Conservation (phyloP, 192 early-diverging fungal genomes). For the Coemansia sp. region DNA sequence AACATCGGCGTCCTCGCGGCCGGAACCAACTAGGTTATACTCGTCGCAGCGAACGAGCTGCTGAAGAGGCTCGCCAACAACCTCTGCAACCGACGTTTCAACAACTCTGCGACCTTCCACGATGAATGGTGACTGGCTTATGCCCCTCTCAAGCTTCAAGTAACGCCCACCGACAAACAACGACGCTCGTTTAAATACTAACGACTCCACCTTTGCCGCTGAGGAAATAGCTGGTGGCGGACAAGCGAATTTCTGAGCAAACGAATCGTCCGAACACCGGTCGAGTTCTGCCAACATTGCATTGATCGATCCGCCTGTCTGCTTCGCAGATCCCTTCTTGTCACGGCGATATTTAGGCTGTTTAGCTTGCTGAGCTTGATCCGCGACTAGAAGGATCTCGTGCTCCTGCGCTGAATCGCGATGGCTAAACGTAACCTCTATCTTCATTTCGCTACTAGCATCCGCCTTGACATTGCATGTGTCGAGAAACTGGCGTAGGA, state of each 20-base stretch:
- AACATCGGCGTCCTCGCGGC: conserved; percentile 93
- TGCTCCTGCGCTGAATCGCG: conserved; percentile 22
- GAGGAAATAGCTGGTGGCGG: conserved; percentile 33
- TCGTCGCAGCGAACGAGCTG: conserved; percentile 59
- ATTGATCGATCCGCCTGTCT: conserved; percentile 13
- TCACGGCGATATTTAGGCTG: conserved; percentile 19
- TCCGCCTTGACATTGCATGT: background rate
- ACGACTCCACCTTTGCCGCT: conserved; percentile 30
- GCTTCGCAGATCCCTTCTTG: conserved; percentile 18
- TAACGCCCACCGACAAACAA: conserved; percentile 71
- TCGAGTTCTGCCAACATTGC: conserved; percentile 18
- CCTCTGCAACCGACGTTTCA: conserved; percentile 78
- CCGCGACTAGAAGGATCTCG: conserved; percentile 24
- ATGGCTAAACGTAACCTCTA: conserved; percentile 36
- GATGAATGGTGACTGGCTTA: conserved; percentile 86
- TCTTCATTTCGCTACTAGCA: conserved; percentile 25
- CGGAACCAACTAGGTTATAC: conserved; percentile 80
- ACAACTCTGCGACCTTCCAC: conserved; percentile 67
- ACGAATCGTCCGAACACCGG: conserved; percentile 19
- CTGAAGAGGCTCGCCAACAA: conserved; percentile 63
- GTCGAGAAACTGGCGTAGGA: conserved; percentile 5
- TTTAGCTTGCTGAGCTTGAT: conserved; percentile 13
- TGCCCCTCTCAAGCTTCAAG: conserved; percentile 67
- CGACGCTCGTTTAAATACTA: conserved; percentile 56
- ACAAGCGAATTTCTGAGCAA: conserved; percentile 14